A percentile compares a stretch with the other conserved stretches of the same genome.
Evolutionary conservation across 2,329 filamentous ascomycete genomes (phyloP).

Genomic region (Fusarium domesticum): DNA sequence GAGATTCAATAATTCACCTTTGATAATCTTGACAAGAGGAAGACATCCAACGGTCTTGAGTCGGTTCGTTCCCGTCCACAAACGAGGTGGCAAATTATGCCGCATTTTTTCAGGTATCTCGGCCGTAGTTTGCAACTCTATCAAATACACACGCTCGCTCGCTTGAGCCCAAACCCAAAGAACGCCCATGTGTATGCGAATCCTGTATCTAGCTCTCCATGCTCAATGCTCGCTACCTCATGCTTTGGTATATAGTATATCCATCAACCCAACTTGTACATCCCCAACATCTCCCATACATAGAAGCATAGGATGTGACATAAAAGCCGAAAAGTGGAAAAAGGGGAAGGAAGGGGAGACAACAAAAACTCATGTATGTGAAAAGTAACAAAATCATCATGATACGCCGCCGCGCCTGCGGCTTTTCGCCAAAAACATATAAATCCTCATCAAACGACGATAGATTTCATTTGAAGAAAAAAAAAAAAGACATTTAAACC

Average conservation of each 20-base stretch:
- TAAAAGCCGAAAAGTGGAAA: too few relatives aligned
- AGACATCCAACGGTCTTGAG: not conserved
- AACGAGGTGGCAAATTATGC: not conserved
- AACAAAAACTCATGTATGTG: too few relatives aligned
- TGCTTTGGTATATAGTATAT: not conserved
- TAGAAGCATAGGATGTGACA: too few relatives aligned
- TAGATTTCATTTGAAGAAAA: too few relatives aligned
- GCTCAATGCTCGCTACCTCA: not conserved
- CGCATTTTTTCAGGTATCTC: not conserved
- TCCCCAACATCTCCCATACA: too few relatives aligned
- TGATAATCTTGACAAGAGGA: too few relatives aligned
- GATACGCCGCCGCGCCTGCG: too few relatives aligned
- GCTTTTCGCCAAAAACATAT: too few relatives aligned
- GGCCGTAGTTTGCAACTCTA: not conserved
- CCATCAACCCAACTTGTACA: not conserved
- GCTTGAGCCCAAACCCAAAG: not conserved
- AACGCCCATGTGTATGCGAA: not conserved
- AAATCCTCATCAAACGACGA: too few relatives aligned
- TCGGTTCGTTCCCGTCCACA: not conserved
- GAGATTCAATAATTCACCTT: too few relatives aligned
- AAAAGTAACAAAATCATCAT: too few relatives aligned
- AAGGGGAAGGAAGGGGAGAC: too few relatives aligned
- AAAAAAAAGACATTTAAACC: conserved; percentile 23
- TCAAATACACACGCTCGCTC: not conserved
- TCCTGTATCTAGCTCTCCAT: not conserved